phyloP scores from a whole-genome alignment of 495 filamentous ascomycete species.

The Daldinia vernicosa region DNA sequence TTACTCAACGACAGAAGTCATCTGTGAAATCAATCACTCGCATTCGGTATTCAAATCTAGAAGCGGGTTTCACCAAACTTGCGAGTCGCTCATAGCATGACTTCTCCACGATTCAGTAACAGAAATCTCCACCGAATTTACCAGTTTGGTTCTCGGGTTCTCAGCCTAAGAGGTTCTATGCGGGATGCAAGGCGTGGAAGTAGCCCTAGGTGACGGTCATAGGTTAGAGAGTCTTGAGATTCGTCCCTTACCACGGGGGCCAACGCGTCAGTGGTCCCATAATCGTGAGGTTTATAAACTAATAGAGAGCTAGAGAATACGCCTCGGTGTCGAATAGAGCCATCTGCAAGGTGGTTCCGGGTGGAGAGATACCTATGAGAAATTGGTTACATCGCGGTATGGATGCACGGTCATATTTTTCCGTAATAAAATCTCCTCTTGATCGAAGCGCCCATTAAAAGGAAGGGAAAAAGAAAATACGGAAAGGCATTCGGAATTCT shows the following conservation, averaged over 20 bases:
- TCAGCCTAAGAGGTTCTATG: background rate
- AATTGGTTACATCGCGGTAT: background rate
- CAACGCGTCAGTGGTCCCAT: background rate
- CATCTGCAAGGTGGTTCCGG: background rate
- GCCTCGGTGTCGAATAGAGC: background rate
- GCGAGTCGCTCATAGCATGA: background rate
- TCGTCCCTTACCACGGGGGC: background rate
- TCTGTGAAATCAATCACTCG: background rate
- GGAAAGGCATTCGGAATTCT: background rate
- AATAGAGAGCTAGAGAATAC: background rate
- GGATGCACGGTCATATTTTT: slow-evolving; percentile 2
- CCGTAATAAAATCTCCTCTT: background rate
- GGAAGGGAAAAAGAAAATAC: background rate
- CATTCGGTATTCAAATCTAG: background rate
- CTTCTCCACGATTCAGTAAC: background rate
- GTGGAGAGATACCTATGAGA: background rate
- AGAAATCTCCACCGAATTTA: background rate
- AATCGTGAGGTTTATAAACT: background rate
- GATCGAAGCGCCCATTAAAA: background rate
- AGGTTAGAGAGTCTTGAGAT: background rate
- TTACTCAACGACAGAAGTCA: background rate
- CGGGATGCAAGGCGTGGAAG: background rate
- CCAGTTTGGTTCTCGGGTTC: background rate
- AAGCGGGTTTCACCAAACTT: background rate
- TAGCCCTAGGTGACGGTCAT: background rate